Percentiles rank a stretch among this genome's conserved stretches.
phyloP scores from a whole-genome alignment of 805 yeast species.

The Suhomyces tanzawaensis region DNA sequence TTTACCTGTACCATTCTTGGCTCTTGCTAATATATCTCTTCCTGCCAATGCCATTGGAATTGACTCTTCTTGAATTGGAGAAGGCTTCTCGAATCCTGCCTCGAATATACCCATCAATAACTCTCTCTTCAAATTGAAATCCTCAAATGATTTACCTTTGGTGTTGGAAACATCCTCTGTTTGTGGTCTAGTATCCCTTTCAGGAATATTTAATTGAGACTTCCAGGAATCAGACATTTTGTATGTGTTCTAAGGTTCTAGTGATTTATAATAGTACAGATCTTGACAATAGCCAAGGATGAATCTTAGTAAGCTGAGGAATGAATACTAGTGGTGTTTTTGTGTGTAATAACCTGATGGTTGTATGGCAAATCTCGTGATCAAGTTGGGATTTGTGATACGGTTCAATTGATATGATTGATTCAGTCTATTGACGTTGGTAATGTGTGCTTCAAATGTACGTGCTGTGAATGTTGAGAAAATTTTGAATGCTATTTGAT shows the following conservation, averaged over 20 bases:
- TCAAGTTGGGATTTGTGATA: too few species aligned
- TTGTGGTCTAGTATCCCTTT: slow-evolving; percentile 89
- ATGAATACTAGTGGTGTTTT: too few species aligned
- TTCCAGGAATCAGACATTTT: slow-evolving; percentile 53
- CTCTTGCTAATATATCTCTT: slow-evolving; percentile 94
- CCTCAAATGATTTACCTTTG: slow-evolving; percentile 88
- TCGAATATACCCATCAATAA: slow-evolving; percentile 97
- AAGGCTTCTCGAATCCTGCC: slow-evolving; percentile 97
- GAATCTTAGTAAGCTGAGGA: too few species aligned
- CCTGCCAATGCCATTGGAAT: slow-evolving; percentile 95
- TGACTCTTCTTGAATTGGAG: slow-evolving; percentile 96
- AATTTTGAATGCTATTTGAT: slow-evolving; percentile 1
- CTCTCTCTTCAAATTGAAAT: slow-evolving; percentile 87
- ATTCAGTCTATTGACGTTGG: too few species aligned
- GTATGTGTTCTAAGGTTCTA: neutral
- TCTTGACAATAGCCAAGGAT: neutral
- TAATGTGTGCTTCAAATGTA: too few species aligned
- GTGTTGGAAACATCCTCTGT: slow-evolving; percentile 94
- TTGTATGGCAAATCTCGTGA: too few species aligned
- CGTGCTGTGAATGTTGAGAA: slow-evolving; percentile 1
- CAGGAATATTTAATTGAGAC: slow-evolving; percentile 67
- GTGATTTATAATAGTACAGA: neutral
- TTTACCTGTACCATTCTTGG: slow-evolving; percentile 98
- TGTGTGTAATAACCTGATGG: too few species aligned
- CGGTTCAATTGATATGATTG: too few species aligned